Percentiles rank a stretch among this genome's conserved stretches.
Conservation (phyloP, 768 basidiomycete genomes). For the Pleurotus pulmonarius region DNA sequence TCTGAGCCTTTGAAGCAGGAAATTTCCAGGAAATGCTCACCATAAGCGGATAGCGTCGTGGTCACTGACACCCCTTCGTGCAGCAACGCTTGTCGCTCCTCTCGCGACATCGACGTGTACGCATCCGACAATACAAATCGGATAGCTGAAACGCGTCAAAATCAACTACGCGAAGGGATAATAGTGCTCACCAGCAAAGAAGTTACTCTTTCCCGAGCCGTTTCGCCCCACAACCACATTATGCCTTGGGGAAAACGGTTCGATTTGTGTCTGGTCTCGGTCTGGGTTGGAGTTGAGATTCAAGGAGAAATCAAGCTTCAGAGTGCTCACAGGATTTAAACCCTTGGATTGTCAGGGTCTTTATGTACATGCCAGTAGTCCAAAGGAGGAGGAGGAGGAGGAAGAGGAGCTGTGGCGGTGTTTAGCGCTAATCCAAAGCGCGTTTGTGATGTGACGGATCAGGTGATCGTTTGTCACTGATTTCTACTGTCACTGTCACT, state of each 20-base stretch:
- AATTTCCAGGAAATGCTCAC: conserved; percentile 29
- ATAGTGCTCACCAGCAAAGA: conserved; percentile 77
- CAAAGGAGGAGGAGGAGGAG: too few species aligned
- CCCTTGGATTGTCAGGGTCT: conserved; percentile 87
- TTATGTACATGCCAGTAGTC: conserved; percentile 62
- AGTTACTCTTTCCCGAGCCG: conserved; percentile 98
- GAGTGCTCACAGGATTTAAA: conserved; percentile 93
- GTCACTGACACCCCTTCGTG: conserved; percentile 90
- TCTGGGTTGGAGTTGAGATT: conserved; percentile 36
- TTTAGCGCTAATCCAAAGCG: too few species aligned
- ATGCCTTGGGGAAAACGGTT: conserved; percentile 90
- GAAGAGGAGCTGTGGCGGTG: too few species aligned
- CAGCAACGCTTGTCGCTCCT: conserved; percentile 89
- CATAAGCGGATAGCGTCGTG: conserved; percentile 89
- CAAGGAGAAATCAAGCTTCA: not conserved
- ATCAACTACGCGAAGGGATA: not conserved
- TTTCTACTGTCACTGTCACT: too few species aligned
- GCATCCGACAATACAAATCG: conserved; percentile 98
- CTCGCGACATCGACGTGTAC: conserved; percentile 91
- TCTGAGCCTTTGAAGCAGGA: too few species aligned
- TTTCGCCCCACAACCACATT: conserved; percentile 98
- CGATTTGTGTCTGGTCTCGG: conserved; percentile 86
- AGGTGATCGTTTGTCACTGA: too few species aligned
- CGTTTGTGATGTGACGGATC: too few species aligned
- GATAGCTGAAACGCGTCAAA: conserved; percentile 54